Evolutionary conservation across 2,329 filamentous ascomycete species (phyloP).

Genomic region (Dryadomyces quercus-mongolicae): DNA sequence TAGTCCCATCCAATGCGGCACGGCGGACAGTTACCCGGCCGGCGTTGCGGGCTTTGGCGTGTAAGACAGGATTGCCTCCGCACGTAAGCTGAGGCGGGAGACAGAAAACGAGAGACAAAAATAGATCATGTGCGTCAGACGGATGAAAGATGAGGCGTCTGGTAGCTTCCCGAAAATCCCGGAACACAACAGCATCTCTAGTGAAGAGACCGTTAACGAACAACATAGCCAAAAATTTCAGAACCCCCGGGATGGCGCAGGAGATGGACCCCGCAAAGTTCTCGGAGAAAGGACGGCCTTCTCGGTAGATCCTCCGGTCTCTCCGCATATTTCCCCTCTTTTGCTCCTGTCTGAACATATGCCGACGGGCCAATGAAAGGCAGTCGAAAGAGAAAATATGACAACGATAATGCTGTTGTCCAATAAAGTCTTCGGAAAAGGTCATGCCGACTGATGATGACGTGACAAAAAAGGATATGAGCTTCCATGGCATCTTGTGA

Average conservation of each 20-base stretch:
- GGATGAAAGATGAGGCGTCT: too few relatives aligned
- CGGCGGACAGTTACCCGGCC: not conserved
- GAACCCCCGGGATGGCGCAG: too few relatives aligned
- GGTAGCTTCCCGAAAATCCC: too few relatives aligned
- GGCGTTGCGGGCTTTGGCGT: not conserved
- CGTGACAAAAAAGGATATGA: not conserved
- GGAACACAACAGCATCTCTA: too few relatives aligned
- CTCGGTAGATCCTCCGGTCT: not conserved
- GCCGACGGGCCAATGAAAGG: not conserved
- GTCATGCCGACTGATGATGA: not conserved
- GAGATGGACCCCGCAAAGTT: not conserved
- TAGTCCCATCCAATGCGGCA: not conserved
- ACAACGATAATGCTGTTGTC: not conserved
- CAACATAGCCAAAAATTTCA: too few relatives aligned
- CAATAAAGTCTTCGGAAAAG: not conserved
- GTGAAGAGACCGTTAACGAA: too few relatives aligned
- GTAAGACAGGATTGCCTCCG: too few relatives aligned
- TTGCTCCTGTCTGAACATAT: not conserved
- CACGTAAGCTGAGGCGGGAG: too few relatives aligned
- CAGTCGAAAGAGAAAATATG: not conserved
- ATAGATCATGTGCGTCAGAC: not conserved
- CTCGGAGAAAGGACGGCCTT: not conserved
- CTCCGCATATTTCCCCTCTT: not conserved
- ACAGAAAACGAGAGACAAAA: too few relatives aligned
- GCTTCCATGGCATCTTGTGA: too few relatives aligned